Percentiles rank a stretch among this genome's conserved stretches.
Evolutionary conservation across 306 rosid species (phyloP).

Genomic region (Luffa aegyptiaca): DNA sequence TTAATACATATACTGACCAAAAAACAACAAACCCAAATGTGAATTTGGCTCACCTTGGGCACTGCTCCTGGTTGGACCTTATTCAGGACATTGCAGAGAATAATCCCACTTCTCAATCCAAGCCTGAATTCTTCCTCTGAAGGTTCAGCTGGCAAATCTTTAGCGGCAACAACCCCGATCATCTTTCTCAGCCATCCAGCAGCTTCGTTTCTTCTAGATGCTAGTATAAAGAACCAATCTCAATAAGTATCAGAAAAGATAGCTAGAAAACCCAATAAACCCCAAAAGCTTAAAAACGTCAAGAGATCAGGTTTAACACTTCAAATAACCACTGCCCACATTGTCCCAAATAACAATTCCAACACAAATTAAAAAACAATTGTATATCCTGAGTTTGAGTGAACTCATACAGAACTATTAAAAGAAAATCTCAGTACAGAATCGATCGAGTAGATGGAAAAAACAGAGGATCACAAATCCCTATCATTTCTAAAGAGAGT

Average conservation of each 20-base stretch:
- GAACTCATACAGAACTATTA: not conserved
- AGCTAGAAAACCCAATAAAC: not conserved
- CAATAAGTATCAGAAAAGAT: not conserved
- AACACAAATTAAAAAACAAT: not conserved
- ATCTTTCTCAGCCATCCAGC: constrained; percentile 94
- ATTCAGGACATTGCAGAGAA: constrained; percentile 77
- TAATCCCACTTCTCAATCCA: constrained; percentile 89
- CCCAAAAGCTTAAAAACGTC: not conserved
- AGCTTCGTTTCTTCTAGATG: constrained; percentile 80
- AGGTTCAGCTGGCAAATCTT: constrained; percentile 92
- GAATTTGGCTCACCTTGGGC: constrained; percentile 46
- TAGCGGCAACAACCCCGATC: constrained; percentile 95
- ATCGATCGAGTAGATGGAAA: not conserved
- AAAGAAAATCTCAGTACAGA: not conserved
- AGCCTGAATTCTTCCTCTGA: constrained; percentile 96
- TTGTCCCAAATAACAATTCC: not conserved
- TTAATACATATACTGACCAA: not conserved
- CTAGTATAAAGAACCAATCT: constrained; percentile 26
- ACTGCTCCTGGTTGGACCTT: constrained; percentile 81
- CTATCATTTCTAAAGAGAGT: not conserved
- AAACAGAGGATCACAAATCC: not conserved
- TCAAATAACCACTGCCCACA: not conserved
- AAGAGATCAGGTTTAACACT: not conserved
- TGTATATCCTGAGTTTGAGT: not conserved
- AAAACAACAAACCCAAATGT: not conserved